phyloP scores from a whole-genome alignment of 208 protist species.

The Herpetomonas tarakana region DNA sequence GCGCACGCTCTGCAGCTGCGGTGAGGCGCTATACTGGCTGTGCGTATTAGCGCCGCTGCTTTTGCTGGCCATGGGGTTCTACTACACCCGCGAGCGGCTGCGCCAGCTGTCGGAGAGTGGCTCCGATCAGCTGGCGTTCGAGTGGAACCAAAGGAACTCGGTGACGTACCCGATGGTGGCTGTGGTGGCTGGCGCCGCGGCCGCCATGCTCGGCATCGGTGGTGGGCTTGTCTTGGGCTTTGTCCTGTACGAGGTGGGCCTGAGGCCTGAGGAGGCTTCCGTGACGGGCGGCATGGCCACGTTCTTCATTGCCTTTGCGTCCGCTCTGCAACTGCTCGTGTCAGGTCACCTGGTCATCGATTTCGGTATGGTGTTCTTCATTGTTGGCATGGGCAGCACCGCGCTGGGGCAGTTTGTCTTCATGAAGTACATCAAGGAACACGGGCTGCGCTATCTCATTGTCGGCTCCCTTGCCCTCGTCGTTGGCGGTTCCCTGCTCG shows the following conservation, averaged over 20 bases:
- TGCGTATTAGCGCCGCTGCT: constrained; percentile 36
- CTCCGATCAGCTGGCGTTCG: constrained; percentile 37
- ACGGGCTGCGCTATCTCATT: constrained; percentile 60
- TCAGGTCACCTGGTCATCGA: constrained; percentile 50
- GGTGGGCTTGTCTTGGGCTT: constrained; percentile 82
- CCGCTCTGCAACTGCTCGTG: constrained; percentile 51
- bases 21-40: constrained; percentile 47
- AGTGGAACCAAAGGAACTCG: constrained; percentile 51
- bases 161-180: constrained; percentile 63
- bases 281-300: constrained; percentile 71
- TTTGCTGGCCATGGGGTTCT: constrained; percentile 30
- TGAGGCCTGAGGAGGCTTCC: constrained; percentile 73
- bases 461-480: constrained; percentile 55
- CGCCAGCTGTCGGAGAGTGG: constrained; percentile 17
- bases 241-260: constrained; percentile 72
- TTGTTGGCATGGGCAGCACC: constrained; percentile 55
- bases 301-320: constrained; percentile 77
- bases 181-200: constrained; percentile 66
- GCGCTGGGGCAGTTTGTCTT: constrained; percentile 67
- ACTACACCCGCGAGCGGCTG: constrained; percentile 35
- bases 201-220: constrained; percentile 81
- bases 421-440: constrained; percentile 67
- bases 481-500: constrained; percentile 63
- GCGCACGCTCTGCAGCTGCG: constrained; percentile 34
- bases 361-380: constrained; percentile 59